A percentile compares a stretch with the other conserved stretches of the same genome.
Conservation (phyloP, 2,329 filamentous ascomycete species). For the Sporothrix inflata region DNA sequence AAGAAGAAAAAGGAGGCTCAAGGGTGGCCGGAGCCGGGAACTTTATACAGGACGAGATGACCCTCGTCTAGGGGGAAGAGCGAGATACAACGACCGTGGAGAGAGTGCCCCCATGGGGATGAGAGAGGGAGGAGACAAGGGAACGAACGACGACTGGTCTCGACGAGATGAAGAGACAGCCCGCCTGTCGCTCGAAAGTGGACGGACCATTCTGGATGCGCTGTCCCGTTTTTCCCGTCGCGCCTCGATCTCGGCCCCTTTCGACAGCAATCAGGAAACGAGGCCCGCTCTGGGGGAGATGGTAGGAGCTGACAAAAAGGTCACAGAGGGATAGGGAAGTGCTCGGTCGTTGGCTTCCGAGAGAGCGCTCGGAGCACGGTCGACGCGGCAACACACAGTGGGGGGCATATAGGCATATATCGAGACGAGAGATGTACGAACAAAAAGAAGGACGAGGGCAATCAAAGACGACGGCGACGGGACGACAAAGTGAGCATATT, state of each 20-base stretch:
- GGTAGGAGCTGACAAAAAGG: constrained; percentile 26
- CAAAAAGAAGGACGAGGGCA: constrained; percentile 1
- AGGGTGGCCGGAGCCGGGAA: constrained; percentile 3
- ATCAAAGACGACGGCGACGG: constrained; percentile 10
- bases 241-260: constrained; percentile 6
- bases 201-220: constrained; percentile 22
- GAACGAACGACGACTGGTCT: background rate
- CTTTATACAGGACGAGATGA: constrained; percentile 16
- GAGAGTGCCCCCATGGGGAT: constrained; percentile 13
- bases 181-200: background rate
- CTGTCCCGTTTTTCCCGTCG: constrained; percentile 19
- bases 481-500: background rate
- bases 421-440: background rate
- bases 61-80: background rate
- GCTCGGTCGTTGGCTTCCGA: constrained; percentile 41
- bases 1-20: constrained; percentile 10
- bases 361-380: constrained; percentile 22
- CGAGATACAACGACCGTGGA: background rate
- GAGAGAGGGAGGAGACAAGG: background rate
- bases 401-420: constrained; percentile 12
- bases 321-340: background rate
- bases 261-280: constrained; percentile 42
- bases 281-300: constrained; percentile 39
- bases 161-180: constrained; percentile 11
- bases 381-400: constrained; percentile 29